These are phyloP conservation scores for Xylariaceae sp. DNA, from an alignment of 2,329 filamentous ascomycete genomes.

Conservation along the genomic window DNA sequence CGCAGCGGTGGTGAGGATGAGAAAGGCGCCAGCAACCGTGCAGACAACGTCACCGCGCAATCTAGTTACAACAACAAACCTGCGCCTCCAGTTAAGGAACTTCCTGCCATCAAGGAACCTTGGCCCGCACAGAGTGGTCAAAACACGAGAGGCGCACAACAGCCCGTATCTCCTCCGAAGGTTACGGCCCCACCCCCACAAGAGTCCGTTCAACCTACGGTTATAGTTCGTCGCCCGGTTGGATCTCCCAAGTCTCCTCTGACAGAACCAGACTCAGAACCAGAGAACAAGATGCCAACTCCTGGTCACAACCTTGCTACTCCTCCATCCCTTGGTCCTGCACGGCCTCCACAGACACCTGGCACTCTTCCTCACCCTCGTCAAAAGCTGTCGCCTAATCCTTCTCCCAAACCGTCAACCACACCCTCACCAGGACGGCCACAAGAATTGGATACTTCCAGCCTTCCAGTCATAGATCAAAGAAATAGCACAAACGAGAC, in stretches of 20 bases:
- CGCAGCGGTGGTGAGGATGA: constrained; percentile 1
- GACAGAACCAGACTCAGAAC: constrained; percentile 8
- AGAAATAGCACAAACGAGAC: too few relatives aligned
- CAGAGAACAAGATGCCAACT: constrained; percentile 10
- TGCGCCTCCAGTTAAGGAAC: constrained; percentile 11
- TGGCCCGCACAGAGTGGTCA: too few relatives aligned
- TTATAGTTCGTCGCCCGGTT: constrained; percentile 21
- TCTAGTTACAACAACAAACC: constrained; percentile 7
- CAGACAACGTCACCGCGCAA: too few relatives aligned
- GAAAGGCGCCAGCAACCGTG: too few relatives aligned
- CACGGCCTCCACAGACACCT: too few relatives aligned
- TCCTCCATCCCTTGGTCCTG: too few relatives aligned
- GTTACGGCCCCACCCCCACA: constrained; percentile 14
- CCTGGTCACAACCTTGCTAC: constrained; percentile 12
- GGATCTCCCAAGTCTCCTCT: too few relatives aligned
- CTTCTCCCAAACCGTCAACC: too few relatives aligned
- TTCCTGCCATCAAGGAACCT: background rate
- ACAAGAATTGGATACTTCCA: too few relatives aligned
- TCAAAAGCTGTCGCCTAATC: too few relatives aligned
- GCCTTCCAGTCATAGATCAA: too few relatives aligned
- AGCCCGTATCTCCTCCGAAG: background rate
- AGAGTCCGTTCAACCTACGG: constrained; percentile 16
- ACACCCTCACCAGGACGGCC: too few relatives aligned
- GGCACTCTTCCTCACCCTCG: constrained; percentile 12
- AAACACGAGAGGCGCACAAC: constrained; percentile 1